Evolutionary conservation across 1,284 basidiomycete genomes (phyloP).

Genomic region (Cryptococcus sp.): DNA sequence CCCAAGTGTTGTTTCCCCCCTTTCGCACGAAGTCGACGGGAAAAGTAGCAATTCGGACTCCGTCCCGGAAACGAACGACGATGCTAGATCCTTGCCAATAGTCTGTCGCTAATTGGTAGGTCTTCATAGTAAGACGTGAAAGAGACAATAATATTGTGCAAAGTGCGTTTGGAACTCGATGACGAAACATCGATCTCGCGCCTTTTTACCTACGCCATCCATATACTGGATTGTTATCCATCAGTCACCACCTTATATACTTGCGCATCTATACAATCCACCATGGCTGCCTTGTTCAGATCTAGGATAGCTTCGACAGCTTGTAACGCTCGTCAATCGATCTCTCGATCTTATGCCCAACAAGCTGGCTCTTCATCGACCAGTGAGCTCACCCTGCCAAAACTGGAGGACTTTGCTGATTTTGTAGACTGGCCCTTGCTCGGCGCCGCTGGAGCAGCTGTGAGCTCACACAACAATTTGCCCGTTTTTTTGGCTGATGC

Average conservation of each 20-base stretch:
- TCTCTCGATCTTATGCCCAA: conserved; percentile 1
- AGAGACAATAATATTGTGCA: too few species aligned
- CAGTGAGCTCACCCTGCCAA: not conserved
- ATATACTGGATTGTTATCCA: too few species aligned
- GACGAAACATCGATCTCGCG: too few species aligned
- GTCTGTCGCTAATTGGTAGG: not conserved
- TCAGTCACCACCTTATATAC: too few species aligned
- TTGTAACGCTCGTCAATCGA: not conserved
- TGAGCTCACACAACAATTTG: conserved; percentile 9
- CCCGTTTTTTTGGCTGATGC: not conserved
- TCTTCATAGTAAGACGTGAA: not conserved
- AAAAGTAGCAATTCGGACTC: conserved; percentile 3
- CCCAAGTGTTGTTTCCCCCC: conserved; percentile 7
- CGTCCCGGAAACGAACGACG: not conserved
- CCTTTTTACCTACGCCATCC: too few species aligned
- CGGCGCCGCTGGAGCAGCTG: conserved; percentile 32
- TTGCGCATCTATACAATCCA: too few species aligned
- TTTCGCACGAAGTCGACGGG: conserved; percentile 2
- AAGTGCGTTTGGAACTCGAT: too few species aligned
- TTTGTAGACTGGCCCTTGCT: conserved; percentile 29
- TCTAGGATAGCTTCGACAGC: too few species aligned
- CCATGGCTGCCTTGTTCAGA: too few species aligned
- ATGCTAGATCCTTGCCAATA: not conserved
- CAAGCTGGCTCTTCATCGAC: not conserved
- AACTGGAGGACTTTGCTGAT: not conserved